Conservation (phyloP, 2,329 filamentous ascomycete genomes). For the Didymella arachidicola region DNA sequence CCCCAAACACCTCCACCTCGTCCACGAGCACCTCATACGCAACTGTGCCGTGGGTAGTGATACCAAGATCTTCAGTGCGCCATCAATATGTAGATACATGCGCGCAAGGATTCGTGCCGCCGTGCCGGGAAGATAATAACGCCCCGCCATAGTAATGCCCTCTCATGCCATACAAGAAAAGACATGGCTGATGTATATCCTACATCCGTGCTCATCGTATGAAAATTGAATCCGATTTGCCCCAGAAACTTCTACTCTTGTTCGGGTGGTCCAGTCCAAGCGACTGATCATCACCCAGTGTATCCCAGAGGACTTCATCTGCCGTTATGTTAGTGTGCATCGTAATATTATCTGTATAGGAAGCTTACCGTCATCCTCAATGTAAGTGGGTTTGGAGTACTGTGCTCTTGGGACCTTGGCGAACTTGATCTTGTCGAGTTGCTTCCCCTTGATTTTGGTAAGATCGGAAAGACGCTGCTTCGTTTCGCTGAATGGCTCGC, state of each 20-base stretch:
- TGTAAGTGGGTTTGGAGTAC: constrained; percentile 80
- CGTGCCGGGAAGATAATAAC: constrained; percentile 15
- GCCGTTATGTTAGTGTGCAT: constrained; percentile 21
- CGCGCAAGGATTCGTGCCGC: constrained; percentile 3
- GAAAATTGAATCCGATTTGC: constrained; percentile 69
- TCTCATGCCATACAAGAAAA: constrained; percentile 12
- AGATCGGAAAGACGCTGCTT: constrained; percentile 93
- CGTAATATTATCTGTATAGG: not conserved
- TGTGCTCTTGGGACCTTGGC: constrained; percentile 71
- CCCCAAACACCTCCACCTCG: constrained; percentile 1
- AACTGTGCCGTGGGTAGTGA: not conserved
- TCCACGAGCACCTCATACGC: not conserved
- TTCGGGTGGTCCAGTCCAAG: constrained; percentile 68
- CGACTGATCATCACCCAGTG: constrained; percentile 51
- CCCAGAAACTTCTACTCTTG: constrained; percentile 67
- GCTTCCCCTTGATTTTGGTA: constrained; percentile 95
- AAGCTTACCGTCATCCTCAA: constrained; percentile 80
- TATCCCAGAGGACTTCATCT: constrained; percentile 59
- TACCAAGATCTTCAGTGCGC: constrained; percentile 8
- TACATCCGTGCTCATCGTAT: constrained; percentile 57
- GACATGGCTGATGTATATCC: constrained; percentile 28
- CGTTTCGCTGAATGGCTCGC: constrained; percentile 86
- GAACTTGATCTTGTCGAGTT: constrained; percentile 98
- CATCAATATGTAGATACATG: constrained; percentile 2
- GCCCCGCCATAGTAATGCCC: constrained; percentile 19